phyloP scores from a whole-genome alignment of 2,329 filamentous ascomycete species.

The Trichoderma aggressivum region DNA sequence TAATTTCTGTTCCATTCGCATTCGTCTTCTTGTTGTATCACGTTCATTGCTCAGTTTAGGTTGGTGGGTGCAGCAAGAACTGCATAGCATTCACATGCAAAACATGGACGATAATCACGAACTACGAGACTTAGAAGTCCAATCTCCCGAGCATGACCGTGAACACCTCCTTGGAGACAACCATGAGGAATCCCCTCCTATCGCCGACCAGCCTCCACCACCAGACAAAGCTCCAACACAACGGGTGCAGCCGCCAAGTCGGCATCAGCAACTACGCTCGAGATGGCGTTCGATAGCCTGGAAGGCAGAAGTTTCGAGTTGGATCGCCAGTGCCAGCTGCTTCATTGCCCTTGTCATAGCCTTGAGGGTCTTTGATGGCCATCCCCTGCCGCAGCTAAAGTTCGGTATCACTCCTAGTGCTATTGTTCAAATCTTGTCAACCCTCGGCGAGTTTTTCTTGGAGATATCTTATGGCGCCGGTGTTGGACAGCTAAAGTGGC shows the following conservation, averaged over 20 bases:
- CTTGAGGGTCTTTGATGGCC: background rate
- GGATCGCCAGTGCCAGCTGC: background rate
- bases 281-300: background rate
- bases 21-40: background rate
- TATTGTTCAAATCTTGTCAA: background rate
- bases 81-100: background rate
- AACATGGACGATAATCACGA: background rate
- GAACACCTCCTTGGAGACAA: background rate
- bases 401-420: background rate
- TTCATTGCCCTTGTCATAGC: background rate
- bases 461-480: background rate
- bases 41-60: background rate
- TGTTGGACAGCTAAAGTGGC: background rate
- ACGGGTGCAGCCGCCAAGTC: background rate
- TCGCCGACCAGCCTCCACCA: background rate
- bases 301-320: background rate
- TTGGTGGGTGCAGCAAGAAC: background rate
- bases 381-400: background rate
- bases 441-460: background rate
- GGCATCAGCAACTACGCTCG: background rate
- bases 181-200: background rate
- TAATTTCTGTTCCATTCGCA: background rate
- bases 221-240: background rate
- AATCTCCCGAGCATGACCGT: background rate
- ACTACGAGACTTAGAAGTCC: background rate